Evolutionary conservation across 352 stramenopile genomes (phyloP).

Genomic region (Elongisporangium anandrum): DNA sequence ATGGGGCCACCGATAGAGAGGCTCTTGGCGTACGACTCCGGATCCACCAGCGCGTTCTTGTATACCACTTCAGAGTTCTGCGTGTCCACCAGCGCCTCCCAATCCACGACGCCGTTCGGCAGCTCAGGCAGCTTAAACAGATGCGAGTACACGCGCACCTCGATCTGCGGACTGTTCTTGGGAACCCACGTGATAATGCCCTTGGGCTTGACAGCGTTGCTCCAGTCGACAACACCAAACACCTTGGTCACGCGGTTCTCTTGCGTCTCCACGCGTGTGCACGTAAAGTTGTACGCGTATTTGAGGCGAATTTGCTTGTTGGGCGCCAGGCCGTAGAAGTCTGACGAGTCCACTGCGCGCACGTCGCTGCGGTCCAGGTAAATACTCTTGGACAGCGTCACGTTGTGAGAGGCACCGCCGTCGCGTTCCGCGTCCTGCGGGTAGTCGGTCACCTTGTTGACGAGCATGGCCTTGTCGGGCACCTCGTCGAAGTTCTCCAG

Average conservation of each 20-base stretch:
- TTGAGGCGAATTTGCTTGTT: conserved; percentile 96
- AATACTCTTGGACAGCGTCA: conserved; percentile 56
- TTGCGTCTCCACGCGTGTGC: conserved; percentile 85
- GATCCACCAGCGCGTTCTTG: conserved; percentile 86
- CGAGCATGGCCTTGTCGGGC: conserved; percentile 30
- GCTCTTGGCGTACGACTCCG: conserved; percentile 51
- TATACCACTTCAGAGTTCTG: conserved; percentile 83
- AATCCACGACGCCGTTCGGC: conserved; percentile 56
- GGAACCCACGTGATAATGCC: conserved; percentile 97
- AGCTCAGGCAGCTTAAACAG: conserved; percentile 94
- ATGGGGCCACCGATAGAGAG: conserved; percentile 41
- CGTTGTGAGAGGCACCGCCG: conserved; percentile 47
- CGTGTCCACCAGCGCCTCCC: conserved; percentile 82
- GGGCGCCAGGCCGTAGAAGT: conserved; percentile 95
- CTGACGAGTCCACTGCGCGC: conserved; percentile 49
- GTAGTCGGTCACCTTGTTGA: conserved; percentile 60
- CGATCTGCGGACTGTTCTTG: conserved; percentile 59
- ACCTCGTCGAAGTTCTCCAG: conserved; percentile 60
- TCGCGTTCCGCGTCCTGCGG: conserved; percentile 68
- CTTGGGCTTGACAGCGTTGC: conserved; percentile 88
- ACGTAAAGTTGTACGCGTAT: conserved; percentile 94
- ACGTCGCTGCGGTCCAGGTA: conserved; percentile 77
- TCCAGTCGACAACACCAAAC: conserved; percentile 60
- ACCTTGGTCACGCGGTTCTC: conserved; percentile 52
- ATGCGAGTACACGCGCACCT: conserved; percentile 96